phyloP scores from a whole-genome alignment of 2,329 filamentous ascomycete species.

The Ceratocystis papillata region DNA sequence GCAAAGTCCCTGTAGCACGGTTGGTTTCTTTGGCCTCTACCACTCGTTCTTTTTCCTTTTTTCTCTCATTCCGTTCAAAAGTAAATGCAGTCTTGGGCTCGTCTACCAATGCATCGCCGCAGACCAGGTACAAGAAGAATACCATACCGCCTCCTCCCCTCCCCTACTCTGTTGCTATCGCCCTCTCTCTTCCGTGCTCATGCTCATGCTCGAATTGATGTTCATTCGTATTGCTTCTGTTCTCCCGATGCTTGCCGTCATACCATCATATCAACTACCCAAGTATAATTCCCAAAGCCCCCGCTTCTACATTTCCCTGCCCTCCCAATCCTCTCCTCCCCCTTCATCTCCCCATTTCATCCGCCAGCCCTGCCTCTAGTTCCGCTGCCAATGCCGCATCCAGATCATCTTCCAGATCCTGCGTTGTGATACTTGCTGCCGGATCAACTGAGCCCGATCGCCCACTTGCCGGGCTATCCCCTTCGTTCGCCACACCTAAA shows the following conservation, averaged over 20 bases:
- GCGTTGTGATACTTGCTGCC: constrained; percentile 28
- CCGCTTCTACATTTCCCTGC: neutral
- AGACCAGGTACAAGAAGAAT: neutral
- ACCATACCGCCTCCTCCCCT: neutral
- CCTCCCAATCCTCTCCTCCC: neutral
- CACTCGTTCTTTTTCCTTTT: neutral
- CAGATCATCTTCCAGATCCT: constrained; percentile 41
- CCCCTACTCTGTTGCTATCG: no score
- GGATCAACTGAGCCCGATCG: constrained; percentile 36
- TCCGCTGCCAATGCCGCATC: constrained; percentile 54
- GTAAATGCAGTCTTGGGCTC: no score
- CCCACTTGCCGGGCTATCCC: constrained; percentile 35
- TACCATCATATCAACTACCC: neutral
- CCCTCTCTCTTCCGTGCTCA: no score
- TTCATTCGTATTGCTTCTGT: neutral
- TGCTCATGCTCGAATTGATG: neutral
- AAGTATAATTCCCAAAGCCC: neutral
- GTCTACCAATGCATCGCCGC: neutral
- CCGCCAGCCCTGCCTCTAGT: constrained; percentile 35
- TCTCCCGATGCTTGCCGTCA: neutral
- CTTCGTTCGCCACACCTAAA: constrained; percentile 33
- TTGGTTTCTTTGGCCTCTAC: neutral
- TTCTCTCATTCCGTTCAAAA: neutral
- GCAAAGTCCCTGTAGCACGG: neutral
- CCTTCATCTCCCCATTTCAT: constrained; percentile 10